These are phyloP conservation scores for Oryza coarctata DNA, from an alignment of 176 grass and related monocot genomes.

Conservation along the genomic window DNA sequence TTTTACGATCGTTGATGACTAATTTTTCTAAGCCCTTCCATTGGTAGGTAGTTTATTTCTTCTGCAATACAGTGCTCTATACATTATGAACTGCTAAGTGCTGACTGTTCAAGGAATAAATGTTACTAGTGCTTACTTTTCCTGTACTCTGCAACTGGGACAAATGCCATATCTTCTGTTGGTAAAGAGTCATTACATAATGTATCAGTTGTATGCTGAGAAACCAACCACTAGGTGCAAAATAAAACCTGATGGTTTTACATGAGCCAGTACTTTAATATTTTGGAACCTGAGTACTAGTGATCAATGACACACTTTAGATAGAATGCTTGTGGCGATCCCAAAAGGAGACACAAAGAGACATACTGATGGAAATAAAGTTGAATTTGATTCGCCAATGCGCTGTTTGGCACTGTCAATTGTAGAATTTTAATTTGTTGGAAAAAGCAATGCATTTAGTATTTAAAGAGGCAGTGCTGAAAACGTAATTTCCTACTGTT, in stretches of 20 bases:
- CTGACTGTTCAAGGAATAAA: background rate
- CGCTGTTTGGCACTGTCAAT: background rate
- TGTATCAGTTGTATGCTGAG: constrained; percentile 15
- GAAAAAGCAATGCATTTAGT: background rate
- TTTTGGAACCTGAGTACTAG: constrained; percentile 12
- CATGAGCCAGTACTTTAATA: background rate
- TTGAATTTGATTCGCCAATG: constrained; percentile 10
- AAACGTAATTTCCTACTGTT: constrained; percentile 8
- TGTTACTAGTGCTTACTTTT: constrained; percentile 16
- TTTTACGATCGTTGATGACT: background rate
- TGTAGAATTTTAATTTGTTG: constrained; percentile 11
- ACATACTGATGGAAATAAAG: constrained; percentile 20
- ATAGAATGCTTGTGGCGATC: constrained; percentile 24
- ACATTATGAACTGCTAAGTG: background rate
- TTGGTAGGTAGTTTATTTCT: constrained; percentile 3
- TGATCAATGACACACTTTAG: constrained; percentile 5
- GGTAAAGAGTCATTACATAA: too few species aligned
- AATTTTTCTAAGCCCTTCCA: background rate
- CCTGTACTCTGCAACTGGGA: constrained; percentile 21
- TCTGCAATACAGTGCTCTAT: background rate
- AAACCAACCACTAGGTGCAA: constrained; percentile 24
- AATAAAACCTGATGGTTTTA: background rate
- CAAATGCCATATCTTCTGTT: background rate
- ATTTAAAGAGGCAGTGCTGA: constrained; percentile 4
- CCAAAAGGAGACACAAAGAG: constrained; percentile 7